Evolutionary conservation across 805 yeast species (phyloP), one percentile per base, ranked within the genome.

Genomic region (Schizosaccharomyces cryophilus): DNA sequence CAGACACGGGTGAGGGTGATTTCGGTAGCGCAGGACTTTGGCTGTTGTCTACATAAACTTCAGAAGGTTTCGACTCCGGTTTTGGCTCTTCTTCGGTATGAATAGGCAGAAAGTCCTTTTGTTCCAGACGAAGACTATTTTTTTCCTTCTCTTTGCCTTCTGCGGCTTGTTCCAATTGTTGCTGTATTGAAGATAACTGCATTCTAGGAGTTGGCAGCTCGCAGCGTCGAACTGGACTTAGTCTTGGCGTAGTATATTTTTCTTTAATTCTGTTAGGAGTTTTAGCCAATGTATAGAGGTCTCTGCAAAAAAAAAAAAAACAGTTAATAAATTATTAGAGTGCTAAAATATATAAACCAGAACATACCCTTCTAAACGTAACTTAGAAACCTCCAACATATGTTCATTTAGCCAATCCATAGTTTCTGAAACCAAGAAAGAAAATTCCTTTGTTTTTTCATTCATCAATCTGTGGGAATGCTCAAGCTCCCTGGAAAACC

Each of bases 321-420:
- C 54, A 29, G 13, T 24, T 24, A 29, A 51, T 21, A 29, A 51
- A 29, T 7, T 4, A 24, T 11, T 11, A 2, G 4, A 6, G 15
- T 35, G 40, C 40, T 35, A 11, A 35, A 9, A n/a, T n/a, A n/a
- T 9, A 35, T 35, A 30, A 30, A 35, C 29, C 13, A 29, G 6
- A 19, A 29, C 56, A 3, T 51, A 51, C 56, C 30, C n/a, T 29
- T 51, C 56, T 24, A 51, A 29, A 9, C 26, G 56, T 29, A 51
- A 51, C n/a, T 51, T 51, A 2, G 56, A 51, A 24, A 51, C 35
- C 24, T 51, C 56, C 7, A 29, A 29, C 56, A 51, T 51, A 15
- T 51, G 56, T 51, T 51, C 56, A 51, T 51, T 51, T 13, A 51
- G 31, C 56, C 56, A 51, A 29, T 51, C 56, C 56, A 51, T 51